phyloP scores from a whole-genome alignment of 2,329 filamentous ascomycete genomes.

The Sphaerulina populicola region DNA sequence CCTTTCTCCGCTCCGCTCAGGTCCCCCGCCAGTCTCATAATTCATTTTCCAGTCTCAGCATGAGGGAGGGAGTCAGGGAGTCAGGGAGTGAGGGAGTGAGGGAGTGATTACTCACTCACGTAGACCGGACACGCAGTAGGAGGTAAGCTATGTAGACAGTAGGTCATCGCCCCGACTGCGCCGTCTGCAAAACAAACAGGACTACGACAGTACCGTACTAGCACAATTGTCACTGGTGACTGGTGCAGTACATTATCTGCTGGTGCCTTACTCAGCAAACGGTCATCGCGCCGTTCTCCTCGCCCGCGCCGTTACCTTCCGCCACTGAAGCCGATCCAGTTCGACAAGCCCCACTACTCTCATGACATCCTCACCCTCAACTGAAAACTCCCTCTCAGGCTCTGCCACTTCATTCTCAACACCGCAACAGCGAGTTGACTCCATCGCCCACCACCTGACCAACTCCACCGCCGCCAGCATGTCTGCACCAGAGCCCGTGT shows the following conservation, averaged over 20 bases:
- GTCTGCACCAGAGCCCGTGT: constrained; percentile 20
- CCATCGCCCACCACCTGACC: constrained; percentile 16
- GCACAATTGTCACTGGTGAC: no score
- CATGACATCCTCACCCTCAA: constrained; percentile 9
- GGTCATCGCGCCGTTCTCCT: neutral
- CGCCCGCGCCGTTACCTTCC: constrained; percentile 3
- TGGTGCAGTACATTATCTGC: no score
- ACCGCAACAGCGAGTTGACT: constrained; percentile 14
- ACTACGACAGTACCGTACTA: neutral
- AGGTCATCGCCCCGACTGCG: neutral
- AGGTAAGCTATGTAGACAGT: no score
- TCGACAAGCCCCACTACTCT: neutral
- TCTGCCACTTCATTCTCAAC: constrained; percentile 7
- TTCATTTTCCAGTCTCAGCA: no score
- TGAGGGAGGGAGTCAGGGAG: no score
- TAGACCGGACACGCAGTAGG: no score
- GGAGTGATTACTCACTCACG: no score
- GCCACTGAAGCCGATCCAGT: neutral
- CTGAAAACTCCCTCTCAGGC: neutral
- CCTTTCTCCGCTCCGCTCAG: neutral
- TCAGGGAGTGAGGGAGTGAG: no score
- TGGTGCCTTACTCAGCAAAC: neutral
- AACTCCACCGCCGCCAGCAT: constrained; percentile 12
- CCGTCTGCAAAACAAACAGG: neutral
- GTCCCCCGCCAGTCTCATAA: neutral